Base-by-base conservation (phyloP, 768 basidiomycete species). In the Calocybe gangraenosa region DNA sequence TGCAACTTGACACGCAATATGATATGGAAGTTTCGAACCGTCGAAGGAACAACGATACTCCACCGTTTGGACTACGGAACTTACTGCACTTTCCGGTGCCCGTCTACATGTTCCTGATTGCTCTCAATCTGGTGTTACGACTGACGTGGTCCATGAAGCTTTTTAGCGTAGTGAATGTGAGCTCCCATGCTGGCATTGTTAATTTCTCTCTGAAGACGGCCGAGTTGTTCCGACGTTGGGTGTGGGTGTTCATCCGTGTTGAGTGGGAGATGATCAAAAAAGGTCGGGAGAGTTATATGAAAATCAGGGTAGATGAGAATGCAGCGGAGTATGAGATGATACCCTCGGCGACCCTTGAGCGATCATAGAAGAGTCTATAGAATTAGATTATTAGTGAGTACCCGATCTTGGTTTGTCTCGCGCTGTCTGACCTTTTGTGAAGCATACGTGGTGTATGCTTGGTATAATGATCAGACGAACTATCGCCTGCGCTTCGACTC, bases 231-330 rank as follows among this genome's bases (percentile, higher is more conserved):
- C 74, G 96, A 51, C 67, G 96, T 56, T 99, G 96, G 96, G 77
- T 97, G 71, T 99, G 96, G 96, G 92, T 96, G 20, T 98, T 96
- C 65, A 65, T 98, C 51, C 81, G 96, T 30, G 81, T 98, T 33
- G 96, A 99, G 66, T 99, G 95, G 96, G 95, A 98, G 67, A 76
- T 84, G 7, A 79, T 92, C 40, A 90, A 80, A 65, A 73, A 68
- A 54, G 55, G 59, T 23, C 62, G 63, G 33, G 68, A 69, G 32
- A 61, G 56, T 34, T 42, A 44, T 37, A 40, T 30, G 46, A 64
- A 60, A 46, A 48, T 46, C 19, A 58, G 51, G 25, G 50, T 58
- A 43, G 64, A 66, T 48, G 65, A 66, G 40, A 64, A 66, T 21
- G 66, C 65, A 40, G 48, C 46, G 23, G 66, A 65, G 19, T 75